phyloP scores from a whole-genome alignment of 805 yeast genomes.

The Yamadazyma kitorensis region DNA sequence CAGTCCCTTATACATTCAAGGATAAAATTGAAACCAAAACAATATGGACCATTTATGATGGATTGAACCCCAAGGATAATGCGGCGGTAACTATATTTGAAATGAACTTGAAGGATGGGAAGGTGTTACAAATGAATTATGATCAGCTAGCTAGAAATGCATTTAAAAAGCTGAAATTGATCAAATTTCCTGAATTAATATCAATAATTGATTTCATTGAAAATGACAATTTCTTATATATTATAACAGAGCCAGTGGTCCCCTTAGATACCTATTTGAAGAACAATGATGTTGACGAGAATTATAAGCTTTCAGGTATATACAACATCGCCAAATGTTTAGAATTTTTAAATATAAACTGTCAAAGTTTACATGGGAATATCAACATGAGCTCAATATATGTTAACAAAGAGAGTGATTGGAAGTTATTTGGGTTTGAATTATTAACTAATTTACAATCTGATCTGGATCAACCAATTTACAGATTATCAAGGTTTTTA shows the following conservation, averaged over 20 bases:
- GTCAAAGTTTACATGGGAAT: constrained; percentile 62
- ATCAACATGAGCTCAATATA: constrained; percentile 55
- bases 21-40: constrained; percentile 32
- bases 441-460: constrained; percentile 47
- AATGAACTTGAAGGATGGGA: constrained; percentile 47
- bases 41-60: constrained; percentile 66
- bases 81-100: constrained; percentile 62
- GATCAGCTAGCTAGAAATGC: constrained; percentile 35
- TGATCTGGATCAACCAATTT: constrained; percentile 45
- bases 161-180: constrained; percentile 46
- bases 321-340: constrained; percentile 54
- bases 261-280: constrained; percentile 47
- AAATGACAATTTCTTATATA: constrained; percentile 51
- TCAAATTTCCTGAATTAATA: constrained; percentile 70
- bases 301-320: constrained; percentile 48
- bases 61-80: constrained; percentile 50
- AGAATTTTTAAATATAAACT: constrained; percentile 55
- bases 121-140: constrained; percentile 21
- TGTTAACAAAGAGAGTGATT: constrained; percentile 68
- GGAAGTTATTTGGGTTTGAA: constrained; percentile 85
- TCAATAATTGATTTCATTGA: constrained; percentile 62
- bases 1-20: constrained; percentile 58
- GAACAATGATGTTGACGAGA: constrained; percentile 17
- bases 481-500: constrained; percentile 27
- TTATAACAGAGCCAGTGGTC: constrained; percentile 64